phyloP scores from a whole-genome alignment of 805 yeast genomes.

The Isabelozyma heimii region DNA sequence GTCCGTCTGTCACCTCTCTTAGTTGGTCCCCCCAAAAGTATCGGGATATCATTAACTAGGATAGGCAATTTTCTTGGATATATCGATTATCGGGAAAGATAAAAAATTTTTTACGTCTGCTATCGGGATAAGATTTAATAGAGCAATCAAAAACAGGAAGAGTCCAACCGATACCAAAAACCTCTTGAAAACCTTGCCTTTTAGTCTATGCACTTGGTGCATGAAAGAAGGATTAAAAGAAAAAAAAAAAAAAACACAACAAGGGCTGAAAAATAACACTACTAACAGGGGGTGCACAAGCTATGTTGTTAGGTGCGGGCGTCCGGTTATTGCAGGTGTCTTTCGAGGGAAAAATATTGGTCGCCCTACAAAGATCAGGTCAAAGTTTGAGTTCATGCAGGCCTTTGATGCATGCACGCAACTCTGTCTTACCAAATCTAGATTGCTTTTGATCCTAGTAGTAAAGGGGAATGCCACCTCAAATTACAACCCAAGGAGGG shows the following conservation, averaged over 20 bases:
- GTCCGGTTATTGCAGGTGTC: not conserved
- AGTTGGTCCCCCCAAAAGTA: not conserved
- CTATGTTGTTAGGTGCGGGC: not conserved
- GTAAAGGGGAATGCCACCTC: not conserved
- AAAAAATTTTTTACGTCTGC: no score
- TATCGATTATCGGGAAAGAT: not conserved
- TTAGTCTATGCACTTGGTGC: not conserved
- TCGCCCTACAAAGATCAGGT: not conserved
- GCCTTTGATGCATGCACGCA: not conserved
- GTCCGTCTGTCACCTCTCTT: not conserved
- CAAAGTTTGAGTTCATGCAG: not conserved
- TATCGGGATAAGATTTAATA: not conserved
- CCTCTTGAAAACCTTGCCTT: not conserved
- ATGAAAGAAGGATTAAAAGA: not conserved
- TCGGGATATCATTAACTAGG: not conserved
- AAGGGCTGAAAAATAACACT: not conserved
- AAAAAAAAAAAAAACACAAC: no score
- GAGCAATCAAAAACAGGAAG: not conserved
- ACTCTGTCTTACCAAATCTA: not conserved
- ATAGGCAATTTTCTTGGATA: not conserved
- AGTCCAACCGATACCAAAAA: not conserved
- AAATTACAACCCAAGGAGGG: not conserved
- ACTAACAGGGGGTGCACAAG: not conserved
- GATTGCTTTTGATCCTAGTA: not conserved
- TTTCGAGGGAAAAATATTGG: not conserved